Base-by-base conservation (phyloP, 106 monocot species). In the Dactylorhiza incarnata region DNA sequence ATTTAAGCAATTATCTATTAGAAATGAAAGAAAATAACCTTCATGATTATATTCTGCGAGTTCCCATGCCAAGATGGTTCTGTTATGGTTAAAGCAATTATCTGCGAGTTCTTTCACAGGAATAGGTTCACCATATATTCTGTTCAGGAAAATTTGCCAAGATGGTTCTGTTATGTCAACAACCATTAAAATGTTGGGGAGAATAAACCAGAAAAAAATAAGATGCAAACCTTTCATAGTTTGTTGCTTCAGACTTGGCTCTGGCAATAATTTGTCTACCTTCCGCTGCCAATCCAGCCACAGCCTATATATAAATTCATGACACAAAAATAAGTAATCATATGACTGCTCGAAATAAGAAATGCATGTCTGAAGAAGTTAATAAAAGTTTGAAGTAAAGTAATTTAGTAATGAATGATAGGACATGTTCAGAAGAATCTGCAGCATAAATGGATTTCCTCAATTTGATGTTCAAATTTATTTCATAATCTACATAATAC, bases 101-200 rank as follows among this genome's bases (percentile, higher is more conserved):
- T 94, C 97, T 61, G 94, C 97, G 77, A 99, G 94, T 79, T 99
- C 97, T 65, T 94, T 99, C 58, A 99, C 87, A 71, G 94, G 89
- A 76, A 99, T 99, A 37, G 97, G 91, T 49, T 99, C 97, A 43
- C 97, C 97, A 84, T 99, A 99, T 66, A 81, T 75, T 75, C 97
- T 99, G 83, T 17, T 81, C n/a, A 84, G 23, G 14, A 75, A 19
- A 70, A 20, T 45, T 45, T 48, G 46, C 48, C 19, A 71, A 19
- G 47, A 7, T 13, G 47, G 17, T 71, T 71, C 43, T 46, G 5
- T 69, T 69, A 6, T 45, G 45, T n/a, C 3, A 8, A 6, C 5
- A 46, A 69, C 5, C 52, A 52, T 52, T 9, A 6, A 59, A 19
- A 59, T 2, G 23, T 22, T 72, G 22, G 11, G 11, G 0, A 72